phyloP scores from a whole-genome alignment of 306 rosid species.

The Hippophae gyantsensis region DNA sequence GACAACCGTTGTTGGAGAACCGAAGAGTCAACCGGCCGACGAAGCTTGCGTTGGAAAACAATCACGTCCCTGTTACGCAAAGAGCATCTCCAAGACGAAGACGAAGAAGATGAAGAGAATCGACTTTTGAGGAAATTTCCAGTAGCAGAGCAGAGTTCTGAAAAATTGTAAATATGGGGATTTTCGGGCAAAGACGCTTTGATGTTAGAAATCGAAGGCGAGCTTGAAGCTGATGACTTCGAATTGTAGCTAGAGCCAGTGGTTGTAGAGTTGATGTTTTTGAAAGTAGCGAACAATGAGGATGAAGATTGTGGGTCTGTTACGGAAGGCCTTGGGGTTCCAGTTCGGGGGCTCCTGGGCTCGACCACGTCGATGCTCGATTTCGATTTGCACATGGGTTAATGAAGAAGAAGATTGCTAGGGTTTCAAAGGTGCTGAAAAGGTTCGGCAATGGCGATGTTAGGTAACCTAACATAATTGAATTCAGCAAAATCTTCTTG shows the following conservation, averaged over 20 bases:
- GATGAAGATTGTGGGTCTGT: background rate
- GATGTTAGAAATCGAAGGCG: conserved; percentile 48
- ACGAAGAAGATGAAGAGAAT: conserved; percentile 46
- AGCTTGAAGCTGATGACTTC: conserved; percentile 43
- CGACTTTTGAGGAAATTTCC: conserved; percentile 28
- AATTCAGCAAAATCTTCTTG: too few species aligned
- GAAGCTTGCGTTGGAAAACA: conserved; percentile 61
- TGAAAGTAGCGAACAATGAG: conserved; percentile 12
- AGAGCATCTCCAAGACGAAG: conserved; percentile 61
- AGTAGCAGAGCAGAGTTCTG: conserved; percentile 69
- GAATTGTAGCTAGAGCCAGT: conserved; percentile 30
- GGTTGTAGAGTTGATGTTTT: conserved; percentile 9
- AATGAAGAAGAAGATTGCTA: too few species aligned
- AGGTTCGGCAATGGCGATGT: too few species aligned
- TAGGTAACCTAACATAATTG: too few species aligned
- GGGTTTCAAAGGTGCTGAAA: too few species aligned
- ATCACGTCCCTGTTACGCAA: conserved; percentile 44
- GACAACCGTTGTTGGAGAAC: conserved; percentile 47
- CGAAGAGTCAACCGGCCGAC: conserved; percentile 34
- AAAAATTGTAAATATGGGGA: conserved; percentile 46
- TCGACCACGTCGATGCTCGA: too few species aligned
- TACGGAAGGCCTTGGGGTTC: too few species aligned
- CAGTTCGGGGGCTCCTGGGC: too few species aligned
- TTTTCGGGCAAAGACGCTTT: conserved; percentile 61
- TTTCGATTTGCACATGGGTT: too few species aligned